Evolutionary conservation across 73 alveolate species (phyloP).

Genomic region (Tetrahymena borealis): DNA sequence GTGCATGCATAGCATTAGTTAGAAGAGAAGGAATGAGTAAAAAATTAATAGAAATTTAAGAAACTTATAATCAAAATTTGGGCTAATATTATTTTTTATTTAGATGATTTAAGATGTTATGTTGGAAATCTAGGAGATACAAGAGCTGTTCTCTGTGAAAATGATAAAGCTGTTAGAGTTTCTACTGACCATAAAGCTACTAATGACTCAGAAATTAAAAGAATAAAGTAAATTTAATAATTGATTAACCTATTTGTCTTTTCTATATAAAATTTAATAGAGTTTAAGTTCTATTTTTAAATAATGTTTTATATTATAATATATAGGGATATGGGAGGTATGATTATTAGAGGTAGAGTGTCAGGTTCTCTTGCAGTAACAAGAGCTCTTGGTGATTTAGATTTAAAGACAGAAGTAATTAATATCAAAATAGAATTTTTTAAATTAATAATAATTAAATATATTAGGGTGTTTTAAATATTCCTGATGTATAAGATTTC

Average conservation of each 20-base stretch:
- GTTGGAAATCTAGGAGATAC: slow-evolving; percentile 94
- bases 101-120: slow-evolving; percentile 62
- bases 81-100: not conserved
- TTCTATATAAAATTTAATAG: no score
- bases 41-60: not conserved
- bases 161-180: slow-evolving; percentile 76
- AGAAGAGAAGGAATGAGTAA: slow-evolving; percentile 53
- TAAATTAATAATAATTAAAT: not conserved
- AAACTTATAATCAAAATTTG: not conserved
- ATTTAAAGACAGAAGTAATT: slow-evolving; percentile 54
- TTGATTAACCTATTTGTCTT: no score
- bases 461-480: slow-evolving; percentile 54
- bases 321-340: slow-evolving; percentile 53
- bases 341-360: slow-evolving; percentile 70
- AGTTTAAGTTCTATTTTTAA: not conserved
- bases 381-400: slow-evolving; percentile 95
- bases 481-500: slow-evolving; percentile 56
- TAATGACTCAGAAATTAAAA: slow-evolving; percentile 73
- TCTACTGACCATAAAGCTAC: slow-evolving; percentile 84
- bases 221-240: slow-evolving; percentile 62
- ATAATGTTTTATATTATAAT: slow-evolving; percentile 31
- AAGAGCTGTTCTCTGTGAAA: slow-evolving; percentile 72
- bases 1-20: slow-evolving; percentile 79
- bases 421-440: slow-evolving; percentile 28
- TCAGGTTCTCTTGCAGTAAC: slow-evolving; percentile 88